Conservation (phyloP, 495 filamentous ascomycete genomes). For the Thermothielavioides terrestris region DNA sequence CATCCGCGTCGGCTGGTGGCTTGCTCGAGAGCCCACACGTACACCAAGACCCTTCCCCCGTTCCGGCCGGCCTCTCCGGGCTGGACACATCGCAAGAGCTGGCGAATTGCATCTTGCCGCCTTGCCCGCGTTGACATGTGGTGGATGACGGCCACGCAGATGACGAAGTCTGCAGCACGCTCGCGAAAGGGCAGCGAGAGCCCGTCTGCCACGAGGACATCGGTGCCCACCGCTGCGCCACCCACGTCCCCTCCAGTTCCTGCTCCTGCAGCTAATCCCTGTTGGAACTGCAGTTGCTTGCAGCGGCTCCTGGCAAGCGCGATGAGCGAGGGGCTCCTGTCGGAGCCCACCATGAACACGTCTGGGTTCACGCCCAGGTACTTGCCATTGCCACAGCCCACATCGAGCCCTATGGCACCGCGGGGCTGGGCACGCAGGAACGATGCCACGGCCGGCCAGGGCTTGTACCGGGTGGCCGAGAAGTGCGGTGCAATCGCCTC, state of each 20-base stretch:
- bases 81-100: constrained; percentile 58
- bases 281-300: constrained; percentile 35
- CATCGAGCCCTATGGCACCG: constrained; percentile 80
- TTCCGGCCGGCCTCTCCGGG: constrained; percentile 28
- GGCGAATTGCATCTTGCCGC: constrained; percentile 62
- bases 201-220: constrained; percentile 62
- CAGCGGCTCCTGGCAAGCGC: constrained; percentile 61
- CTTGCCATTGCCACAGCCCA: constrained; percentile 96
- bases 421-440: constrained; percentile 61
- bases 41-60: constrained; percentile 65
- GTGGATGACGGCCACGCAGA: constrained; percentile 91
- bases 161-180: constrained; percentile 76
- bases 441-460: constrained; percentile 83
- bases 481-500: constrained; percentile 92
- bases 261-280: constrained; percentile 1
- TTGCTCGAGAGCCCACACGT: constrained; percentile 98
- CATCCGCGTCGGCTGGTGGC: constrained; percentile 81
- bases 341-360: constrained; percentile 78
- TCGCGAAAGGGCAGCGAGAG: constrained; percentile 59
- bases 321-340: constrained; percentile 72
- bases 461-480: constrained; percentile 92
- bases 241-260: constrained; percentile 6
- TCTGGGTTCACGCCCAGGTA: constrained; percentile 72
- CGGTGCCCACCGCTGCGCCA: constrained; percentile 18
- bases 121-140: constrained; percentile 80